phyloP scores from a whole-genome alignment of 148 eudicot species.

The Cornus florida region DNA sequence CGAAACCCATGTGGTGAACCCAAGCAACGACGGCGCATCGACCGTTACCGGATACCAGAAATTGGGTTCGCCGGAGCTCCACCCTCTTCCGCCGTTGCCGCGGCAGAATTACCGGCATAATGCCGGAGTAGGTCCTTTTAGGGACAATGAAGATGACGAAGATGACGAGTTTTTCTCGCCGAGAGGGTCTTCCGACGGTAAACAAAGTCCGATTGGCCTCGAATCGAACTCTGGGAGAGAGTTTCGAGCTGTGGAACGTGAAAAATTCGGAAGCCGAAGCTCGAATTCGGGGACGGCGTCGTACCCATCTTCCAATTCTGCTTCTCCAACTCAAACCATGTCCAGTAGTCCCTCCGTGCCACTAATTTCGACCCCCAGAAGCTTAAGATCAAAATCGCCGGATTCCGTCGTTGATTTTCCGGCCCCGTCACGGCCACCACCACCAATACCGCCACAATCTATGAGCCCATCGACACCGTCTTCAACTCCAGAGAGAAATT shows the following conservation, averaged over 20 bases:
- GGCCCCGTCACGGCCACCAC: conserved; percentile 25
- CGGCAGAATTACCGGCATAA: conserved; percentile 21
- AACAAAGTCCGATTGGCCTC: conserved; percentile 9
- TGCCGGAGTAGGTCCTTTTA: not conserved
- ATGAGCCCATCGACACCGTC: conserved; percentile 20
- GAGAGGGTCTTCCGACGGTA: conserved; percentile 27
- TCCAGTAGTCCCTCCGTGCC: conserved; percentile 32
- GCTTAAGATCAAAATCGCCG: conserved; percentile 30
- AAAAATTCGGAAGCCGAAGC: conserved; percentile 14
- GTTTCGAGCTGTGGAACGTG: conserved; percentile 2
- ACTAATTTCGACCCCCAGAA: conserved; percentile 27
- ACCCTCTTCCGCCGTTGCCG: conserved; percentile 77
- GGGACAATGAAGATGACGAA: conserved; percentile 15
- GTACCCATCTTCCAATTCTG: conserved; percentile 23
- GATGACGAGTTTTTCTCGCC: conserved; percentile 69
- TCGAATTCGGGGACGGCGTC: conserved; percentile 27
- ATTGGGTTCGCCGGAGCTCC: conserved; percentile 75
- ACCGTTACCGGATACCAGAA: conserved; percentile 17
- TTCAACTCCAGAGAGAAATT: conserved; percentile 3
- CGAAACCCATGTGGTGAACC: not conserved
- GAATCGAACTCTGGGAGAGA: conserved; percentile 8
- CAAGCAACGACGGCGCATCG: conserved; percentile 4
- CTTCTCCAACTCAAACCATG: conserved; percentile 27
- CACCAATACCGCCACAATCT: conserved; percentile 15
- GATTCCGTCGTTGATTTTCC: conserved; percentile 27